Evolutionary conservation across 352 stramenopile genomes (phyloP).

Genomic region (Saprolegnia diclina): DNA sequence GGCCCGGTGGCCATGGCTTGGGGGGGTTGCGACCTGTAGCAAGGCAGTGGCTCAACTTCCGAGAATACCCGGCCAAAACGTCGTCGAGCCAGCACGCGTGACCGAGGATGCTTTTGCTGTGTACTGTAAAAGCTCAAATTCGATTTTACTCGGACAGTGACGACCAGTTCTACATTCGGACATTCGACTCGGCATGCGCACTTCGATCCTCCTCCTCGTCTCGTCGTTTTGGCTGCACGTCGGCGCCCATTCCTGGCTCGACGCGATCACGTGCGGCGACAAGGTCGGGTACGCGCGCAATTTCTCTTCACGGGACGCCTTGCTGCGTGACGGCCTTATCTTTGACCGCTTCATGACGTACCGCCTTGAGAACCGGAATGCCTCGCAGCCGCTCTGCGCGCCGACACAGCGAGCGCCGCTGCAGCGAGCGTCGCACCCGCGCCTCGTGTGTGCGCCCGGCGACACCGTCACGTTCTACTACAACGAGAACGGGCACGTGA

Average conservation of each 20-base stretch:
- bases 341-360: slow-evolving; percentile 24
- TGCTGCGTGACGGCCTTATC: background rate
- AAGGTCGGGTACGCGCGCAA: slow-evolving; percentile 13
- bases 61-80: too few relatives aligned
- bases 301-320: background rate
- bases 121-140: too few relatives aligned
- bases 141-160: too few relatives aligned
- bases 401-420: background rate
- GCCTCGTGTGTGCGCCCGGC: background rate
- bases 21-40: too few relatives aligned
- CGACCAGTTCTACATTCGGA: too few relatives aligned
- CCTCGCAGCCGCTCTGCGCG: background rate
- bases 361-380: slow-evolving; percentile 3
- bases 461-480: slow-evolving; percentile 9
- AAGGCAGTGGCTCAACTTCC: too few relatives aligned
- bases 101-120: too few relatives aligned
- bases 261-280: slow-evolving; percentile 10
- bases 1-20: too few relatives aligned
- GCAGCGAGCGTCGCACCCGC: background rate
- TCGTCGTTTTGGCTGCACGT: background rate
- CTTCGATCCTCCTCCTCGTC: background rate
- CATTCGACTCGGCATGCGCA: too few relatives aligned
- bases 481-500: slow-evolving; percentile 19
- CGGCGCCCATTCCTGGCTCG: slow-evolving; percentile 3
- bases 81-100: too few relatives aligned